phyloP scores from a whole-genome alignment of 768 basidiomycete genomes.

The Pulveroboletus sp. region DNA sequence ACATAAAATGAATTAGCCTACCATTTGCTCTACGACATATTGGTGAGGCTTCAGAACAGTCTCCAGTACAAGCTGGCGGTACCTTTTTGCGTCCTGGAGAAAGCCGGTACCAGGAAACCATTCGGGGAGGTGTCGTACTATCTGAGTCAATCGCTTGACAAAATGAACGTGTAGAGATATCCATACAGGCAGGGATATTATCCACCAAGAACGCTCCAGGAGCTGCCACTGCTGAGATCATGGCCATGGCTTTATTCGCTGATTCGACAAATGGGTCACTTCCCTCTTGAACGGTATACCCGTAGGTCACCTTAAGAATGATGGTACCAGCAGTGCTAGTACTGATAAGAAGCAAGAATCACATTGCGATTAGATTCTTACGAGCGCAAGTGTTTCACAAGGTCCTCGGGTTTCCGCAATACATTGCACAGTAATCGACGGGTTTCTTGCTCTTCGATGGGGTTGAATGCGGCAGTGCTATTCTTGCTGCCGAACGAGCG shows the following conservation, averaged over 20 bases:
- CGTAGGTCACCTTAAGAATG: conserved; percentile 41
- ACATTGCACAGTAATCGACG: conserved; percentile 18
- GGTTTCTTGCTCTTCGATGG: conserved; percentile 19
- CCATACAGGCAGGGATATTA: conserved; percentile 18
- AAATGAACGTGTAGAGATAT: too few relatives aligned
- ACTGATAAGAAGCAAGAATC: neutral
- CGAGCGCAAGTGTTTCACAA: conserved; percentile 20
- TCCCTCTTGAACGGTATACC: conserved; percentile 35
- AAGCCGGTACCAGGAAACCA: conserved; percentile 38
- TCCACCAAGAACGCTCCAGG: conserved; percentile 24
- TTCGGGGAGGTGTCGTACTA: conserved; percentile 31
- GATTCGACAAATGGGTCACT: conserved; percentile 38
- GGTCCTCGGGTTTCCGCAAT: conserved; percentile 9
- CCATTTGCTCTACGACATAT: conserved; percentile 47
- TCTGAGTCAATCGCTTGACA: neutral
- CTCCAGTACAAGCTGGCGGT: conserved; percentile 26
- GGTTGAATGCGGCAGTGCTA: conserved; percentile 6
- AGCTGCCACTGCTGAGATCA: conserved; percentile 2
- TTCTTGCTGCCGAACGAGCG: conserved; percentile 12
- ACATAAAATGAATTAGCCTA: conserved; percentile 23
- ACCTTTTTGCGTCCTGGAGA: conserved; percentile 27
- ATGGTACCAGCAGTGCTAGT: conserved; percentile 19
- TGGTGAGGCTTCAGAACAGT: conserved; percentile 45
- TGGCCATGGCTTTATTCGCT: conserved; percentile 22
- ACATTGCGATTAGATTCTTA: conserved; percentile 1